Evolutionary conservation across 2,329 filamentous ascomycete genomes (phyloP).

Genomic region (Monosporascus sp.): DNA sequence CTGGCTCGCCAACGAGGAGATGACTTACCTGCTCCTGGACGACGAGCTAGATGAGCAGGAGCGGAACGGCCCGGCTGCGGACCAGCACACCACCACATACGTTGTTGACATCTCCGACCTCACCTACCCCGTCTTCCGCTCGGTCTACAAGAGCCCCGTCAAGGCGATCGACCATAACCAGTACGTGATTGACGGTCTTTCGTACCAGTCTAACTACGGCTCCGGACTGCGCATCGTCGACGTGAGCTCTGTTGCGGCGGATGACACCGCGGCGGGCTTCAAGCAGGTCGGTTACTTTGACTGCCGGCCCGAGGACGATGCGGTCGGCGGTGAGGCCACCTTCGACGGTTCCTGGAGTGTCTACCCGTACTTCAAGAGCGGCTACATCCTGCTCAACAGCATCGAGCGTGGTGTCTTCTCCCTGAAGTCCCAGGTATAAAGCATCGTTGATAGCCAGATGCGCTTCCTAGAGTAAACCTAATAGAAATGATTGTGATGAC

Average conservation of each 20-base stretch:
- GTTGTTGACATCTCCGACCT: conserved; percentile 39
- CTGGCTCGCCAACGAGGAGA: conserved; percentile 35
- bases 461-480: no score
- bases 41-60: conserved; percentile 44
- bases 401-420: conserved; percentile 41
- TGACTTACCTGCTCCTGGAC: conserved; percentile 37
- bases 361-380: conserved; percentile 37
- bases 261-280: conserved; percentile 24
- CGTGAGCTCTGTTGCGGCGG: conserved; percentile 15
- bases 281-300: conserved; percentile 38
- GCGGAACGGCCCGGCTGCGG: conserved; percentile 28
- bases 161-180: conserved; percentile 36
- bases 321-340: conserved; percentile 25
- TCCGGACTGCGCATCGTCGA: conserved; percentile 32
- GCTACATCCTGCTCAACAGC: conserved; percentile 39
- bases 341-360: conserved; percentile 37
- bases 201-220: conserved; percentile 41
- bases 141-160: conserved; percentile 24
- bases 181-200: conserved; percentile 32
- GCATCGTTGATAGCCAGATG: no score
- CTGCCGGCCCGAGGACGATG: conserved; percentile 40
- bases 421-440: conserved; percentile 24
- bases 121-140: conserved; percentile 33
- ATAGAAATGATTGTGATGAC: no score
- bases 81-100: conserved; percentile 37